Conservation (phyloP, 1,139 yeast species). For the Chernovozyma aurita region DNA sequence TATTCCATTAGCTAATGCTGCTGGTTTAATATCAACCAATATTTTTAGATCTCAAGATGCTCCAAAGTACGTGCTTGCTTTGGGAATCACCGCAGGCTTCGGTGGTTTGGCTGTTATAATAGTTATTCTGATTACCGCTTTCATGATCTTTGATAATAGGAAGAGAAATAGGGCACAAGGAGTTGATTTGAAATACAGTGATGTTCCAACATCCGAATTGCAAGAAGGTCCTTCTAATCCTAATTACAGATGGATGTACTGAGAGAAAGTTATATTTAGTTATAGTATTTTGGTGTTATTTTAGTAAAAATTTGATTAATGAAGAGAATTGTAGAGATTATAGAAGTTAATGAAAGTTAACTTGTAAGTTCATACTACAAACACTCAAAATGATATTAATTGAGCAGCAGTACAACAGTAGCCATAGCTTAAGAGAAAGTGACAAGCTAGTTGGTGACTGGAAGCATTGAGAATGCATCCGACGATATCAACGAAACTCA, state of each 20-base stretch:
- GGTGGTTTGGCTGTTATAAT: slow-evolving; percentile 28
- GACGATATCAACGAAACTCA: no score
- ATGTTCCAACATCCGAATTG: slow-evolving; percentile 40
- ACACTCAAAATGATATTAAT: no score
- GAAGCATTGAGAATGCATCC: no score
- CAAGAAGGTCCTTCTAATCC: slow-evolving; percentile 44
- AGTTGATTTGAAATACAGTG: slow-evolving; percentile 34
- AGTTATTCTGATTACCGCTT: slow-evolving; percentile 17
- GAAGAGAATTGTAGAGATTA: no score
- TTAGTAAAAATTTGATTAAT: no score
- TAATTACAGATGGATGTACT: slow-evolving; percentile 47
- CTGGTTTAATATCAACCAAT: slow-evolving; percentile 28
- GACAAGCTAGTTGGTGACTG: no score
- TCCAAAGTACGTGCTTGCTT: slow-evolving; percentile 26
- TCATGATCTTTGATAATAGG: slow-evolving; percentile 36
- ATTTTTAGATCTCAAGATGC: slow-evolving; percentile 26
- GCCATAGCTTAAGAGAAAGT: no score
- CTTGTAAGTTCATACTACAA: no score
- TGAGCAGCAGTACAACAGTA: no score
- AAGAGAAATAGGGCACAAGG: slow-evolving; percentile 40
- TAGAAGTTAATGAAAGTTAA: no score
- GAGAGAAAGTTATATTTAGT: no score
- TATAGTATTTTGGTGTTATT: no score
- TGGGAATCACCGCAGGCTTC: slow-evolving; percentile 32
- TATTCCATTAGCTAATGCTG: slow-evolving; percentile 30